Conservation (phyloP, 2,329 filamentous ascomycete species). For the Fusarium bulbicola region DNA sequence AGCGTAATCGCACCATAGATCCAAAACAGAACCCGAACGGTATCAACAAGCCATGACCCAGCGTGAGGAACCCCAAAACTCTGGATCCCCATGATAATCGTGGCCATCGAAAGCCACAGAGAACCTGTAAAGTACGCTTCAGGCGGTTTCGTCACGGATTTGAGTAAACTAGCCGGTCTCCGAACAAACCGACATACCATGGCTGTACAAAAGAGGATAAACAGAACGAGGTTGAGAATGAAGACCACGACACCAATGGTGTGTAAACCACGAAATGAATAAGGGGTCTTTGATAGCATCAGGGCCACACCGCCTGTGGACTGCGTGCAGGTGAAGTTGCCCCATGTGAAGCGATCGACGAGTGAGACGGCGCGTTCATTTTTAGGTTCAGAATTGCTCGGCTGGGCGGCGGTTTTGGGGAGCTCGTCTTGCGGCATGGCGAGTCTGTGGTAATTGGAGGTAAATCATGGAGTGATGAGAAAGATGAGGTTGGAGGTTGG, state of each 20-base stretch:
- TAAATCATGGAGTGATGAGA: neutral
- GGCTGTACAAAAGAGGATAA: neutral
- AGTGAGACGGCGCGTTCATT: neutral
- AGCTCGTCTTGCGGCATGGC: neutral
- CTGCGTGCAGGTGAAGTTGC: slow-evolving; percentile 1
- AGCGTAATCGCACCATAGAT: neutral
- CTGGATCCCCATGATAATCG: slow-evolving; percentile 7
- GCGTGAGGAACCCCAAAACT: slow-evolving; percentile 2
- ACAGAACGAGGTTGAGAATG: neutral
- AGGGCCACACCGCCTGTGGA: slow-evolving; percentile 6
- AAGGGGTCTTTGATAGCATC: neutral
- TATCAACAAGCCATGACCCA: neutral
- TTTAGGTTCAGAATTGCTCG: neutral
- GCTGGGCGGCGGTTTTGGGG: neutral
- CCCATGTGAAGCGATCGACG: slow-evolving; percentile 1
- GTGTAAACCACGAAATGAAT: neutral
- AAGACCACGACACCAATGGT: neutral
- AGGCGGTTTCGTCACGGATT: neutral
- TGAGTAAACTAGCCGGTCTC: neutral
- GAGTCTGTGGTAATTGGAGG: neutral
- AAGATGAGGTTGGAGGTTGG: neutral
- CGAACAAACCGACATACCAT: neutral
- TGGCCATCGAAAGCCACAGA: neutral
- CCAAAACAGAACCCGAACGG: neutral
- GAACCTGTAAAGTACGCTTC: neutral